Evolutionary conservation across 1,284 basidiomycete species (phyloP).

Genomic region (Erythrobasidium hasegawianum): DNA sequence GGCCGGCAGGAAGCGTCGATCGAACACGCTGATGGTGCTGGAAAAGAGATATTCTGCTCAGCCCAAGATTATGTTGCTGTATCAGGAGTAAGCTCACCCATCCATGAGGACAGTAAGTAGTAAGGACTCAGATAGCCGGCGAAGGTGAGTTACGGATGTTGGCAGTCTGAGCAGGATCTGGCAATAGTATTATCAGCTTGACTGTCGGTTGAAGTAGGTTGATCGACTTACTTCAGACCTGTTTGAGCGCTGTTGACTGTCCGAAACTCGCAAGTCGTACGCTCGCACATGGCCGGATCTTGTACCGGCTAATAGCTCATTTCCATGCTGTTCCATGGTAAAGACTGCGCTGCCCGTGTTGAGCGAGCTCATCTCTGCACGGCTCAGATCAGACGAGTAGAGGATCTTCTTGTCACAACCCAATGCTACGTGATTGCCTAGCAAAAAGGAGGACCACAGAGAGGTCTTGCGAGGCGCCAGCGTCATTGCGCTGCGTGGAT

Average conservation of each 20-base stretch:
- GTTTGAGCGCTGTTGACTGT: background rate
- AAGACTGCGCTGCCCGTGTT: conserved; percentile 31
- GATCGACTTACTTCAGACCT: background rate
- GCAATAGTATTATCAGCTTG: background rate
- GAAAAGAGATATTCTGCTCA: background rate
- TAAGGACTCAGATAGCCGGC: background rate
- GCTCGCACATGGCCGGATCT: conserved; percentile 20
- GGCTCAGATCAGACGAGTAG: conserved; percentile 9
- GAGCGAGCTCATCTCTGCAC: conserved; percentile 12
- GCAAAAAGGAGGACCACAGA: conserved; percentile 24
- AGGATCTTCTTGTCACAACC: conserved; percentile 34
- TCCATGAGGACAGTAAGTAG: conserved; percentile 25
- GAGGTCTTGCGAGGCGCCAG: conserved; percentile 24
- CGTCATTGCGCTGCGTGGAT: conserved; percentile 3
- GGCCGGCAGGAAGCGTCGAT: conserved; percentile 2
- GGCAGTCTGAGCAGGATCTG: conserved; percentile 16
- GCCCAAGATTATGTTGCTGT: background rate
- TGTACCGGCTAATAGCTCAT: conserved; percentile 17
- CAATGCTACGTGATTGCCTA: conserved; percentile 7
- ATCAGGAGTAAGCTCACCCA: conserved; percentile 5
- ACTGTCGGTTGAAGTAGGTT: background rate
- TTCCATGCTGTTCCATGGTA: conserved; percentile 11
- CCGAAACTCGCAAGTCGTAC: conserved; percentile 8
- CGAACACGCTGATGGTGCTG: conserved; percentile 1
- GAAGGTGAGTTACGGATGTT: conserved; percentile 20